Conservation (phyloP, 352 stramenopile genomes). For the Phytophthora sp. region DNA sequence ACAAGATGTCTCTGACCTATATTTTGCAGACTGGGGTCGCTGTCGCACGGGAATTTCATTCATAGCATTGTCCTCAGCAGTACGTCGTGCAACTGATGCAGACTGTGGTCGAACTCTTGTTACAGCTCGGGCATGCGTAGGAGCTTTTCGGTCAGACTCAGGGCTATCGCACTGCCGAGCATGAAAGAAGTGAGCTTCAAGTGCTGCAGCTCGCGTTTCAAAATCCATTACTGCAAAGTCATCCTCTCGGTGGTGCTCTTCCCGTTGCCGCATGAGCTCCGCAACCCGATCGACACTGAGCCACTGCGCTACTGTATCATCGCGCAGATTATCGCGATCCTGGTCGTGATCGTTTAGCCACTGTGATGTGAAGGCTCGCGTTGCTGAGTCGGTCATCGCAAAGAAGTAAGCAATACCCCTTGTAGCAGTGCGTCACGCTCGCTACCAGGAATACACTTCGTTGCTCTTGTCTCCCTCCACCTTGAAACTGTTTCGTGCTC, state of each 20-base stretch:
- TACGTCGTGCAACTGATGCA: conserved; percentile 12
- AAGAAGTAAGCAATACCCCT: not conserved
- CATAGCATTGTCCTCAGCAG: not conserved
- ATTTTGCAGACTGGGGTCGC: conserved; percentile 43
- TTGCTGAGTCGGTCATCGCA: conserved; percentile 27
- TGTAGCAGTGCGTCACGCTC: not conserved
- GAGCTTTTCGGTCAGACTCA: not conserved
- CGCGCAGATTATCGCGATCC: not conserved
- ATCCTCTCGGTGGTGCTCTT: conserved; percentile 14
- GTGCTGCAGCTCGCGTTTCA: conserved; percentile 11
- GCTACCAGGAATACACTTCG: conserved; percentile 19
- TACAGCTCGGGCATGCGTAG: not conserved
- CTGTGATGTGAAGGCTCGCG: conserved; percentile 36
- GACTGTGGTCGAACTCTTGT: conserved; percentile 27
- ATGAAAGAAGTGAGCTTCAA: conserved; percentile 17
- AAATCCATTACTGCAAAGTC: conserved; percentile 25
- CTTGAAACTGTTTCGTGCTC: conserved; percentile 14
- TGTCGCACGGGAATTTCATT: not conserved
- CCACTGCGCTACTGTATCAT: conserved; percentile 14
- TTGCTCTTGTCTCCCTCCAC: not conserved
- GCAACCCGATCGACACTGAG: conserved; percentile 35
- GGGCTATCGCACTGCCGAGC: not conserved
- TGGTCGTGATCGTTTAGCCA: conserved; percentile 30
- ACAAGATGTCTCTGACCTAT: not conserved
- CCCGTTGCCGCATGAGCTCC: conserved; percentile 12